phyloP scores from a whole-genome alignment of 768 basidiomycete genomes.

The Macrolepiota albuminosa region DNA sequence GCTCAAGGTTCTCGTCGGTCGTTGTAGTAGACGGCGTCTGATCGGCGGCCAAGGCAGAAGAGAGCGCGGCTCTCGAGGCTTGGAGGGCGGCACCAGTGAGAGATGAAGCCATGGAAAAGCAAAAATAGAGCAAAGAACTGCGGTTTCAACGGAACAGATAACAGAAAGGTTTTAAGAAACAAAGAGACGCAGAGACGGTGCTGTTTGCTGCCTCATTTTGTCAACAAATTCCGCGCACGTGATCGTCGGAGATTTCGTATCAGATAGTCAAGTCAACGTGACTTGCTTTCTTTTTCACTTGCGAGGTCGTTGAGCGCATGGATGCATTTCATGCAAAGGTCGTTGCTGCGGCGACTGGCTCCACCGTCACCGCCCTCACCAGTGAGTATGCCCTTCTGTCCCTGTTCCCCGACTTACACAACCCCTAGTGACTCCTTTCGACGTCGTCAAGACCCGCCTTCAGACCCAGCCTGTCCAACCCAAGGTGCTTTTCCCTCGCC shows the following conservation, averaged over 20 bases:
- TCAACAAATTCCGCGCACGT: conserved; percentile 16
- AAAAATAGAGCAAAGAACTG: not conserved
- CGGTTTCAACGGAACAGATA: not conserved
- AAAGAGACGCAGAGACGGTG: not conserved
- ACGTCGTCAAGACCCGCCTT: conserved; percentile 93
- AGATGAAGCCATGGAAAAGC: conserved; percentile 36
- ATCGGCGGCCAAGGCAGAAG: conserved; percentile 68
- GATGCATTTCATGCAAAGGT: conserved; percentile 76
- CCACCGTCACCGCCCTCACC: conserved; percentile 77
- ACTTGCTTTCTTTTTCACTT: conserved; percentile 2
- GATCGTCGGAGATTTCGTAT: conserved; percentile 21
- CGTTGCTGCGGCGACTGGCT: conserved; percentile 73
- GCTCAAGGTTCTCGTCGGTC: conserved; percentile 48
- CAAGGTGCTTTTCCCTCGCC: conserved; percentile 47
- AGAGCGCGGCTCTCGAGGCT: conserved; percentile 75
- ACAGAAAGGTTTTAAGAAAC: not conserved
- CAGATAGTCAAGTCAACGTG: conserved; percentile 23
- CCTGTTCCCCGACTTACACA: conserved; percentile 3
- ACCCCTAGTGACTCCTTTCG: conserved; percentile 94
- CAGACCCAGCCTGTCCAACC: conserved; percentile 79
- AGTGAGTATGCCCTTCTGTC: conserved; percentile 41
- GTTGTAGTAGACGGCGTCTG: conserved; percentile 24
- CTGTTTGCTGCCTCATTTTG: conserved; percentile 13
- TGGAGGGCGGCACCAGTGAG: conserved; percentile 66
- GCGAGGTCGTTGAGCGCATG: conserved; percentile 34